Evolutionary conservation across 495 filamentous ascomycete genomes (phyloP).

Genomic region (Melanomma pulvis-pyrius): DNA sequence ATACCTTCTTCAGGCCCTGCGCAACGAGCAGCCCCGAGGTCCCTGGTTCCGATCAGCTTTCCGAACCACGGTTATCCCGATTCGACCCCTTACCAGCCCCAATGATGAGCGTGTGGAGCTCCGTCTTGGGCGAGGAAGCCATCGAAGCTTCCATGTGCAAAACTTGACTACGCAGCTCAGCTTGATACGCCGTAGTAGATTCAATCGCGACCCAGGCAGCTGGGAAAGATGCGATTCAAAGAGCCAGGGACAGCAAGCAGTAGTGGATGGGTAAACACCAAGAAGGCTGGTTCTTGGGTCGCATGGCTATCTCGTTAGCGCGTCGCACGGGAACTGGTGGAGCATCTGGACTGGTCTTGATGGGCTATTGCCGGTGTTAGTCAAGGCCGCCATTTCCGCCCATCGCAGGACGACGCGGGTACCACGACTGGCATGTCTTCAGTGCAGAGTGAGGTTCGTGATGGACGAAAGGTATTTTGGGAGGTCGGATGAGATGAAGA

Average conservation of each 20-base stretch:
- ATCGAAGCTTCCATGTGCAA: background rate
- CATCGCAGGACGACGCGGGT: background rate
- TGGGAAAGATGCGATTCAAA: background rate
- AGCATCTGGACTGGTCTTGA: background rate
- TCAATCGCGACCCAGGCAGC: background rate
- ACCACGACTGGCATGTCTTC: background rate
- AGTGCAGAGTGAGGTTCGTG: background rate
- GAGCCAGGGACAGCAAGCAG: background rate
- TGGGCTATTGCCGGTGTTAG: background rate
- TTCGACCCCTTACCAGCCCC: constrained; percentile 20
- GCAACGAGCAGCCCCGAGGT: constrained; percentile 32
- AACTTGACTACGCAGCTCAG: background rate
- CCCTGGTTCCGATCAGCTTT: constrained; percentile 9
- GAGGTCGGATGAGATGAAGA: background rate
- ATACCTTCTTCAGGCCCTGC: constrained; percentile 33
- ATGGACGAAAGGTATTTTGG: background rate
- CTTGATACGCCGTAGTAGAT: background rate
- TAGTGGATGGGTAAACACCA: background rate
- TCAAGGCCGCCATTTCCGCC: background rate
- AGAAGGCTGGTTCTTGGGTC: background rate
- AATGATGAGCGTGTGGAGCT: constrained; percentile 28
- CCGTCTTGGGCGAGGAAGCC: background rate
- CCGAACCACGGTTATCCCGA: background rate
- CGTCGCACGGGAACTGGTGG: no score
- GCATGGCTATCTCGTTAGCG: background rate